These are phyloP conservation scores for Auricularia heimuer DNA, from an alignment of 768 basidiomycete genomes.

Conservation along the genomic window DNA sequence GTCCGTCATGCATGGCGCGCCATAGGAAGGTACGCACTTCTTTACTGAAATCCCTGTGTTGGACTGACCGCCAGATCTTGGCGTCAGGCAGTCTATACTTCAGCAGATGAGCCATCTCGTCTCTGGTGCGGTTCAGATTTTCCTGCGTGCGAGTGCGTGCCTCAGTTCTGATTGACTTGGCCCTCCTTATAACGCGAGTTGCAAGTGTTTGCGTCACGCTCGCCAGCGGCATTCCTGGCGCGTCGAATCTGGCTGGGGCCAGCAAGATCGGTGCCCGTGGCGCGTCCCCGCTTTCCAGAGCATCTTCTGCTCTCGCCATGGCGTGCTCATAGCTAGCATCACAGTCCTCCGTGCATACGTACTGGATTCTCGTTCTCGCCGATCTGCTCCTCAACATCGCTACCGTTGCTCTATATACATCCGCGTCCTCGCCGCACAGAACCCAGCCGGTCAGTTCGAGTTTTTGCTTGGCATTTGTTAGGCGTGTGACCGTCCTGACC, in stretches of 20 bases:
- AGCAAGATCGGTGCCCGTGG: neutral
- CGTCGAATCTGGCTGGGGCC: neutral
- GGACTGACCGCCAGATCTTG: constrained; percentile 10
- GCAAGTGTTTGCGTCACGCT: no score
- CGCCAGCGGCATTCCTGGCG: neutral
- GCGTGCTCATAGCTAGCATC: neutral
- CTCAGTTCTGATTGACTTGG: no score
- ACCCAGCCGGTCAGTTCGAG: neutral
- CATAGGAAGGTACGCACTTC: constrained; percentile 31
- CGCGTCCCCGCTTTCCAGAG: neutral
- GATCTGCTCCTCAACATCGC: neutral
- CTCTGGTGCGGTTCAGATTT: constrained; percentile 10
- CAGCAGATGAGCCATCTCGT: constrained; percentile 25
- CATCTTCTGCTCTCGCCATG: no score
- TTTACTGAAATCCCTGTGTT: constrained; percentile 20
- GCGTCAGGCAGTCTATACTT: constrained; percentile 15
- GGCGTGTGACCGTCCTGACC: no score
- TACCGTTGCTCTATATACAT: constrained; percentile 8
- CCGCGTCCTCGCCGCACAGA: neutral
- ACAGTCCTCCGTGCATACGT: neutral
- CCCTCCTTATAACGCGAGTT: no score
- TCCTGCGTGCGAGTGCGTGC: no score
- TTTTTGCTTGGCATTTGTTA: no score
- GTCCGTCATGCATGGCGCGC: constrained; percentile 23
- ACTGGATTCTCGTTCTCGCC: neutral